Percentiles rank a stretch among this genome's conserved stretches.
Evolutionary conservation across 139 green algal species (phyloP).

Genomic region (Chlorella ohadii): DNA sequence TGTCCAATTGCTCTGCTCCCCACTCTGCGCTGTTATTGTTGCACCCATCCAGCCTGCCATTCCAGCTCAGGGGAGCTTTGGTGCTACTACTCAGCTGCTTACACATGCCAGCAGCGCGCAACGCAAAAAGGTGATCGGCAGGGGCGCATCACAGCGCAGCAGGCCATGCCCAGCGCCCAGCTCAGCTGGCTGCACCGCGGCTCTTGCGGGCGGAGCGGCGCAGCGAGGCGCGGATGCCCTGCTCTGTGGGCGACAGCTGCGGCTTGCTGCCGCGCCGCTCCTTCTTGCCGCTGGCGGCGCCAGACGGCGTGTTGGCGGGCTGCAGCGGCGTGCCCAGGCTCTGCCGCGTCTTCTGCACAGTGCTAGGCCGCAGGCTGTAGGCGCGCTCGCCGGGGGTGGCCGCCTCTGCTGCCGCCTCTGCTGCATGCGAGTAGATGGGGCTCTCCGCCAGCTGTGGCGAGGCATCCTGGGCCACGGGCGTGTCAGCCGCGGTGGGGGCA

Average conservation of each 20-base stretch:
- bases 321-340: neutral
- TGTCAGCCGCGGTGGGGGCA: neutral
- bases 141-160: too few species aligned
- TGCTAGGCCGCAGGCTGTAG: constrained; percentile 28
- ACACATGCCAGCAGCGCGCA: too few species aligned
- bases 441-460: constrained; percentile 21
- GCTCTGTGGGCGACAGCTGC: constrained; percentile 39
- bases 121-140: too few species aligned
- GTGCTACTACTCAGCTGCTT: too few species aligned
- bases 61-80: too few species aligned
- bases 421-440: neutral
- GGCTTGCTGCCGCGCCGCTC: neutral
- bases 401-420: neutral
- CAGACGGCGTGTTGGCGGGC: neutral
- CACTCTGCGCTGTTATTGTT: neutral
- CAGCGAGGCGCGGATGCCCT: constrained; percentile 38
- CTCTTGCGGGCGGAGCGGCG: constrained; percentile 35
- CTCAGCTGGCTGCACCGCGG: neutral
- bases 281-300: neutral
- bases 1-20: too few species aligned
- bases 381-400: neutral
- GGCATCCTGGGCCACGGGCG: constrained; percentile 16
- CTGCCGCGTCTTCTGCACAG: constrained; percentile 2
- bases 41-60: too few species aligned
- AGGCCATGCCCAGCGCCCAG: neutral